A percentile compares a stretch with the other conserved stretches of the same genome.
Evolutionary conservation across 2,329 filamentous ascomycete species (phyloP).

Genomic region (Sporothrix sp.): DNA sequence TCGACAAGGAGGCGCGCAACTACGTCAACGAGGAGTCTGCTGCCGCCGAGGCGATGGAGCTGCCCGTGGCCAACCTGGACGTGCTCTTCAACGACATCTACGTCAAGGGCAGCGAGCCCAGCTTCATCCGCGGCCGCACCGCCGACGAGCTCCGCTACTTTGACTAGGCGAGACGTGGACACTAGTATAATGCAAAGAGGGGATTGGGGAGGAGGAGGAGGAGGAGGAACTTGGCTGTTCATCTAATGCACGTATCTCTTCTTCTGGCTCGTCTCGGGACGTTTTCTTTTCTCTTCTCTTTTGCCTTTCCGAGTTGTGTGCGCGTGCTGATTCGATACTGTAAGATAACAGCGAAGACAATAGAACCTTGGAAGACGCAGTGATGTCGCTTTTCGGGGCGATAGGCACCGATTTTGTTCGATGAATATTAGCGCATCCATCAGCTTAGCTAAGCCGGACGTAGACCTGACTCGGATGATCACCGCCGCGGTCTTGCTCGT

Average conservation of each 20-base stretch:
- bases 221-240: not conserved
- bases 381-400: not conserved
- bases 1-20: constrained; percentile 87
- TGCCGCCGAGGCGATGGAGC: constrained; percentile 76
- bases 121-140: constrained; percentile 77
- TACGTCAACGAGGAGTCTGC: constrained; percentile 85
- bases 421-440: too few species aligned
- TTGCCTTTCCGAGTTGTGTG: not conserved
- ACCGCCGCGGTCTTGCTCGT: too few species aligned
- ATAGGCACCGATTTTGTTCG: constrained; percentile 8
- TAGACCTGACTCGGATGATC: too few species aligned
- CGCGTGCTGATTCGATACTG: not conserved
- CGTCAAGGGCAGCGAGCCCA: constrained; percentile 75
- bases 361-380: not conserved
- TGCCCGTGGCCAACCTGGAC: constrained; percentile 66
- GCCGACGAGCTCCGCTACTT: constrained; percentile 95
- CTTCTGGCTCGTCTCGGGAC: not conserved
- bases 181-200: not conserved
- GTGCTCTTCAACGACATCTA: constrained; percentile 97
- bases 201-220: not conserved
- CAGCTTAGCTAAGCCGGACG: too few species aligned
- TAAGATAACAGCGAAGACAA: constrained; percentile 1
- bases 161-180: constrained; percentile 27
- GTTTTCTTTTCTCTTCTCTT: not conserved
- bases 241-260: constrained; percentile 1